Base-by-base conservation (phyloP, 2,329 filamentous ascomycete species). In the Venturia carpophila region DNA sequence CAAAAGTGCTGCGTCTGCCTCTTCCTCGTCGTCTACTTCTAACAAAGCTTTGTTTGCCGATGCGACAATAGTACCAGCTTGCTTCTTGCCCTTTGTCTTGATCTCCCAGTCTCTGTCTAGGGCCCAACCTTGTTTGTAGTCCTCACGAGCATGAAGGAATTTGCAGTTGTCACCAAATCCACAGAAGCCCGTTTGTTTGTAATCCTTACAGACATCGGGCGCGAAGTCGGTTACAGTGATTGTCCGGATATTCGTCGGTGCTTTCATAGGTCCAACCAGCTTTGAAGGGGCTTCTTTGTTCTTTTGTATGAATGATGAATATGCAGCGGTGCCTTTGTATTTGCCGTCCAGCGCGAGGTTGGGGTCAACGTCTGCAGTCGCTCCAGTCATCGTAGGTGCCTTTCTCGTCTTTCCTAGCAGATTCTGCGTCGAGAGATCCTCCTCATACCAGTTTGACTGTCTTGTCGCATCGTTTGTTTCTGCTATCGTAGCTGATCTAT, bases 101-200 rank as follows among this genome's bases (percentile, higher is more conserved):
- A 85, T 88, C 73, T 99, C 94, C 94, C 94, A 99, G 61, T 97
- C 93, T 63, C 84, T 83, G 75, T 99, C 94, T 5, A 99, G 82
- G 74, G 97, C 91, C 94, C 94, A 99, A 2, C 94, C 94, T 73
- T 92, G 89, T 70, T 93, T 91, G 73, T 91, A 89, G 75, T 91
- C 89, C 71, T 90, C 87, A 66, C 90, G 80, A 5, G 85, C 85
- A 71, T 94, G 90, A 0, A 91, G 72, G 72, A 87, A 94, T 72
- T 92, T 96, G 79, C 92, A 96, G 67, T 82, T 87, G 73, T 94
- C 90, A 37, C 89, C 88, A 68, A 87, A 89, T 1, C 87, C 86
- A 70, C 84, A 88, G 72, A 86, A 88, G 0, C 88, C 88, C 0
- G 87, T 67, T 42, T 66, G 55, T 55, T 67, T 66, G 64, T 66